Conservation (phyloP, 1,284 basidiomycete genomes). For the Cryptococcus sp. region DNA sequence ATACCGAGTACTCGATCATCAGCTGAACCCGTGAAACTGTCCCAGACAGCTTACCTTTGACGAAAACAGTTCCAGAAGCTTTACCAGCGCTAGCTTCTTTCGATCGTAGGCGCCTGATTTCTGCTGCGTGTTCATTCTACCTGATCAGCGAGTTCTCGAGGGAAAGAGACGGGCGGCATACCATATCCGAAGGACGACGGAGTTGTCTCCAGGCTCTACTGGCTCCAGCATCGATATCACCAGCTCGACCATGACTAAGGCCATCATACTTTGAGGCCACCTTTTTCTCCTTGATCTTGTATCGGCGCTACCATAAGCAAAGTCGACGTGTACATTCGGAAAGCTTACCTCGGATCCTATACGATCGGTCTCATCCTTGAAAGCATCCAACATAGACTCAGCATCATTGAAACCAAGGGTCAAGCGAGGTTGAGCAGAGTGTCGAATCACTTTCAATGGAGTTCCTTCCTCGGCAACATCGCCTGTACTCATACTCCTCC, state of each 20-base stretch:
- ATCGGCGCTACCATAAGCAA: conserved; percentile 48
- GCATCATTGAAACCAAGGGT: conserved; percentile 41
- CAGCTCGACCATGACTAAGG: conserved; percentile 65
- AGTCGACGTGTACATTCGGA: not conserved
- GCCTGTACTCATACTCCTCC: conserved; percentile 41
- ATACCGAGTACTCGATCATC: conserved; percentile 65
- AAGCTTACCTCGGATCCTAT: conserved; percentile 36
- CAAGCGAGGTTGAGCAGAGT: conserved; percentile 8
- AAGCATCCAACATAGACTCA: conserved; percentile 36
- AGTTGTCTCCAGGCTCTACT: conserved; percentile 79
- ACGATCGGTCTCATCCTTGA: conserved; percentile 40
- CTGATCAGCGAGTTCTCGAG: conserved; percentile 6
- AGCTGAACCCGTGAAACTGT: not conserved
- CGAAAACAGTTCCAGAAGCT: conserved; percentile 85
- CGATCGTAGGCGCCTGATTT: conserved; percentile 73
- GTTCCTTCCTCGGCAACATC: conserved; percentile 26
- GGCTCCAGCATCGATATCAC: conserved; percentile 67
- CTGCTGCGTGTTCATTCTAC: conserved; percentile 86
- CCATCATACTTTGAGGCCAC: conserved; percentile 74
- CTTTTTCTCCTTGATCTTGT: conserved; percentile 61
- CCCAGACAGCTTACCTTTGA: conserved; percentile 60
- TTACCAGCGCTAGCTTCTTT: conserved; percentile 68
- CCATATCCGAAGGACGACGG: conserved; percentile 87
- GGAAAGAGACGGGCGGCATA: conserved; percentile 43
- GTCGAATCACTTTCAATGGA: not conserved